phyloP scores from a whole-genome alignment of 805 yeast species.

The Metschnikowia kunwiensis region DNA sequence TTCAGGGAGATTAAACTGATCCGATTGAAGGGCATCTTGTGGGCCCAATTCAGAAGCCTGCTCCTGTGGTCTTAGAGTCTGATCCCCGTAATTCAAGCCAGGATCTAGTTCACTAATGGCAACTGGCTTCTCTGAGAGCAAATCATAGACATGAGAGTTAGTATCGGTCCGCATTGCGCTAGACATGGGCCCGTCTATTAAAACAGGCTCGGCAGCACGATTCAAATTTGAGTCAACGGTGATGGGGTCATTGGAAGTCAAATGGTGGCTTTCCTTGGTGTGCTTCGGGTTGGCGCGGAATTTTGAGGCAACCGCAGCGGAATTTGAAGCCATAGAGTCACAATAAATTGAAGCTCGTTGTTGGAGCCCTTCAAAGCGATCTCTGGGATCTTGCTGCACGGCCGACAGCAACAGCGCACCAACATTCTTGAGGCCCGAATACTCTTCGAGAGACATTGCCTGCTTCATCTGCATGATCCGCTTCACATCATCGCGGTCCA shows the following conservation, averaged over 20 bases:
- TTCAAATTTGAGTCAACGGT: not conserved
- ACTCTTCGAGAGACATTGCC: slow-evolving; percentile 41
- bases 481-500: slow-evolving; percentile 45
- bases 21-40: not conserved
- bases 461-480: slow-evolving; percentile 33
- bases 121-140: not conserved
- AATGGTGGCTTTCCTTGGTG: not conserved
- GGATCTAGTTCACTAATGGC: not conserved
- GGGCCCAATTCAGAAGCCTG: not conserved
- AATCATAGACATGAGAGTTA: not conserved
- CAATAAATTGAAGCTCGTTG: slow-evolving; percentile 17
- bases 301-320: slow-evolving; percentile 3
- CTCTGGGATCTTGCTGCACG: slow-evolving; percentile 20
- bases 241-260: not conserved
- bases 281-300: not conserved
- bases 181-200: not conserved
- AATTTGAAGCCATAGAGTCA: slow-evolving; percentile 13
- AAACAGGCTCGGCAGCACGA: not conserved
- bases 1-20: not conserved
- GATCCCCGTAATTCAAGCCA: too few species aligned
- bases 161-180: not conserved
- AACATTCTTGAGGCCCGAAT: slow-evolving; percentile 31
- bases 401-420: slow-evolving; percentile 18
- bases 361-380: slow-evolving; percentile 11
- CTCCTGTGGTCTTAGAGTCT: not conserved